Percentiles rank a stretch among this genome's conserved stretches.
phyloP scores from a whole-genome alignment of 768 basidiomycete species.

The Russula emetica region DNA sequence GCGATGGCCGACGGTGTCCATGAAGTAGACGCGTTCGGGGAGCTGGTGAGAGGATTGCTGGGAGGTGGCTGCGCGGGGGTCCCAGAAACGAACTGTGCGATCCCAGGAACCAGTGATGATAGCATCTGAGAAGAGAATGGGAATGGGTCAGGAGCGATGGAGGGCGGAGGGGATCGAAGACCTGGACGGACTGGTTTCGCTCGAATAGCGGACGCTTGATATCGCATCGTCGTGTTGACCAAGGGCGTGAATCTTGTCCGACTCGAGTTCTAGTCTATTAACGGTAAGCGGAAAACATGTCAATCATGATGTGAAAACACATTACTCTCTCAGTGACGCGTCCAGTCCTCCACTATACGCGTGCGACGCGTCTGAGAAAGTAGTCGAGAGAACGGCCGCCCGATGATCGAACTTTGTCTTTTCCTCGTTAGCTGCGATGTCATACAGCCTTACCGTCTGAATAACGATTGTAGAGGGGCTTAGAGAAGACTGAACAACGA shows the following conservation, averaged over 20 bases:
- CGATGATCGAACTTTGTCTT: conserved; percentile 85
- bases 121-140: conserved; percentile 42
- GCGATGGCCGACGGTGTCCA: conserved; percentile 72
- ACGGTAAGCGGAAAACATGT: background rate
- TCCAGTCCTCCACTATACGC: conserved; percentile 88
- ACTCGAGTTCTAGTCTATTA: conserved; percentile 70
- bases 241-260: conserved; percentile 66
- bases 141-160: background rate
- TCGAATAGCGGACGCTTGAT: conserved; percentile 68
- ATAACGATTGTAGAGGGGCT: conserved; percentile 35
- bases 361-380: conserved; percentile 61
- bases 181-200: conserved; percentile 52
- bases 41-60: conserved; percentile 60
- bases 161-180: background rate
- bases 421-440: conserved; percentile 53
- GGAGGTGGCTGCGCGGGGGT: conserved; percentile 57
- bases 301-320: conserved; percentile 32
- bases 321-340: conserved; percentile 72
- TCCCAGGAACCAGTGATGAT: conserved; percentile 93
- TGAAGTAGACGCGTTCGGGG: conserved; percentile 84
- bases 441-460: conserved; percentile 60
- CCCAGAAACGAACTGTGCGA: conserved; percentile 83
- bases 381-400: conserved; percentile 81
- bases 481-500: conserved; percentile 19
- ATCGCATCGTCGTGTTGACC: conserved; percentile 81